phyloP scores from a whole-genome alignment of 176 grass and related monocot species.

The Paspalum vaginatum region DNA sequence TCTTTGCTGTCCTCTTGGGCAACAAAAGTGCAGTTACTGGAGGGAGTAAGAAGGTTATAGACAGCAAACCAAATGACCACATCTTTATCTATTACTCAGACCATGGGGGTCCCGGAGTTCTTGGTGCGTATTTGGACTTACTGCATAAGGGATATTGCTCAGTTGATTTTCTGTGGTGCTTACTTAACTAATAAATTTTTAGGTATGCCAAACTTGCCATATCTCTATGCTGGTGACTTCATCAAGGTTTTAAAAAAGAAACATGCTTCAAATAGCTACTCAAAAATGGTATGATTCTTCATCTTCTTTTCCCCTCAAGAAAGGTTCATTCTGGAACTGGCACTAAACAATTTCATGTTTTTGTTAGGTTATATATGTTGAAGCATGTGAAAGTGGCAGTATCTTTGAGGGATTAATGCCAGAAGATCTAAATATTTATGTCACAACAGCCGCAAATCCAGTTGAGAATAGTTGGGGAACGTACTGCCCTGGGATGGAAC shows the following conservation, averaged over 20 bases:
- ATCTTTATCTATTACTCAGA: conserved; percentile 98
- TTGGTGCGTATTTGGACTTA: conserved; percentile 50
- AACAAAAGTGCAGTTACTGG: conserved; percentile 76
- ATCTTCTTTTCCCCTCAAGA: not conserved
- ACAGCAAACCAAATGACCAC: conserved; percentile 81
- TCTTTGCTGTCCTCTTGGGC: conserved; percentile 84
- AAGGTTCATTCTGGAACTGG: not conserved
- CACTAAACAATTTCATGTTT: not conserved
- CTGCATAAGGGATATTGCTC: not conserved
- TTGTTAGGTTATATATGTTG: conserved; percentile 85
- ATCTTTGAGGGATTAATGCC: conserved; percentile 91
- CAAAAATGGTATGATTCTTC: conserved; percentile 71
- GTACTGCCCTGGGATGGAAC: conserved; percentile 76
- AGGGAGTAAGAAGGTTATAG: conserved; percentile 89
- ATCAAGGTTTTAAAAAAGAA: conserved; percentile 77
- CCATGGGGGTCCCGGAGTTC: conserved; percentile 94
- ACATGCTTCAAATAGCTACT: conserved; percentile 75
- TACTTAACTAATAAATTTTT: conserved; percentile 25
- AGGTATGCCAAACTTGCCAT: conserved; percentile 91
- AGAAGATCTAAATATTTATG: conserved; percentile 77
- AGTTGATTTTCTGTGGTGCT: conserved; percentile 6
- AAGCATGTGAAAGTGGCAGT: conserved; percentile 96
- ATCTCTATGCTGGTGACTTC: conserved; percentile 80
- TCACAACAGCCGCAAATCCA: conserved; percentile 81
- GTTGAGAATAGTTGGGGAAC: conserved; percentile 84